Base-by-base conservation (phyloP, 768 basidiomycete genomes). In the Leucosporidium creatinivorum region DNA sequence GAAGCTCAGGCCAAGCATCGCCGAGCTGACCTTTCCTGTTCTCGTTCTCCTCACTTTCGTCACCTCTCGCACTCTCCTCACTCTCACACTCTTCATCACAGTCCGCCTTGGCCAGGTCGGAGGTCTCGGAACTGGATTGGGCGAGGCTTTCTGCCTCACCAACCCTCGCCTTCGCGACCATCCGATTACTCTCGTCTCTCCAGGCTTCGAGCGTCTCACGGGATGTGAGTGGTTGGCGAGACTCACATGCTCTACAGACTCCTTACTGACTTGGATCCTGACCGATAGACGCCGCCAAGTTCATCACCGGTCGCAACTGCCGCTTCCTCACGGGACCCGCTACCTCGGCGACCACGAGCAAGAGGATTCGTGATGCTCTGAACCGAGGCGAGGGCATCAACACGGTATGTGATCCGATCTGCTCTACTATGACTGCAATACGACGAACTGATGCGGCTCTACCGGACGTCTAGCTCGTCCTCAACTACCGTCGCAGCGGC, bases 231-330 rank as follows among this genome's bases (percentile, higher is more conserved):
- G 15, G 39, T 13, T 44, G 2, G 8, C 39, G 8, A n/a, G n/a
- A 9, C 39, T 44, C 39, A 10, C 10, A 33, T 10, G 33, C 33
- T 44, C 39, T 44, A 6, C 39, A 15, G 15, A 44, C 15, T 2
- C 3, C 39, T 44, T 15, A 12, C 15, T 44, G 15, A 44, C 6
- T 3, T 44, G 10, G 2, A 10, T 44, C 8, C 39, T 44, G 8
- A 3, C 39, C 2, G 8, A 17, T 13, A 44, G 39, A 44, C 39
- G 39, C 47, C 0, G 58, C 44, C 8, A 54, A 59, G 23, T 59
- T 47, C 12, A 67, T 70, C 59, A 51, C 67, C 18, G 69, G 69
- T 1, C 58, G 69, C 31, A 70, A 67, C 59, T 70, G 69, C 59
- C 30, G 69, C 17, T 67, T 66, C 62, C 54, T 70, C 25, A 62